Conservation (phyloP, 257 asterid genomes). For the Solanum pimpinellifolium region DNA sequence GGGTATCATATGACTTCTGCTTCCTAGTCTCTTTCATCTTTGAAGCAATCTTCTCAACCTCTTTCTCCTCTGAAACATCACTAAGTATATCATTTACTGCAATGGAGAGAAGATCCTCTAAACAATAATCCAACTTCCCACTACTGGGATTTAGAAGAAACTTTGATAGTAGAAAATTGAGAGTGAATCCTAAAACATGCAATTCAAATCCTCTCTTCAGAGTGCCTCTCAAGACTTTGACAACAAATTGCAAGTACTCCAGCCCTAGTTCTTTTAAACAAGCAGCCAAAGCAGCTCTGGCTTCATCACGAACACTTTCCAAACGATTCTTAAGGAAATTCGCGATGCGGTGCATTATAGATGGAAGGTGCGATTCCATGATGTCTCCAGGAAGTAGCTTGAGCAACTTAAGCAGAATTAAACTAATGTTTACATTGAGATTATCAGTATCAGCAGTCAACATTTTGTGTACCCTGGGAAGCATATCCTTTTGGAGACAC, state of each 20-base stretch:
- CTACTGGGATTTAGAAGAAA: constrained; percentile 36
- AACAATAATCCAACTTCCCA: constrained; percentile 76
- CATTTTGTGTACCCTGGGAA: constrained; percentile 77
- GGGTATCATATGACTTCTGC: constrained; percentile 84
- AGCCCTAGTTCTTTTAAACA: constrained; percentile 82
- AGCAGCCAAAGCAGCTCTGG: constrained; percentile 80
- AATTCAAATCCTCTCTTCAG: constrained; percentile 76
- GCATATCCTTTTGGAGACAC: constrained; percentile 39
- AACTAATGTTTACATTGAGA: constrained; percentile 58
- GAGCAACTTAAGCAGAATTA: constrained; percentile 77
- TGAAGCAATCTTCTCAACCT: constrained; percentile 90
- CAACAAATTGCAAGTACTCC: constrained; percentile 74
- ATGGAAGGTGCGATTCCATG: constrained; percentile 76
- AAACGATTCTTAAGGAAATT: constrained; percentile 67
- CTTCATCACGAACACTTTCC: constrained; percentile 88
- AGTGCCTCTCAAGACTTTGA: constrained; percentile 59
- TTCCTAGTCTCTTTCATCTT: constrained; percentile 94
- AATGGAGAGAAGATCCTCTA: constrained; percentile 66
- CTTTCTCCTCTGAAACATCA: constrained; percentile 92
- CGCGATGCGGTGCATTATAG: constrained; percentile 78
- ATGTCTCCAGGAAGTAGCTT: constrained; percentile 76
- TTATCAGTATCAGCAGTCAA: constrained; percentile 51
- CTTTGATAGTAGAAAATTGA: constrained; percentile 67
- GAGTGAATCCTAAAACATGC: constrained; percentile 85
- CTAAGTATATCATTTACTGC: constrained; percentile 73